Evolutionary conservation across 2,329 filamentous ascomycete genomes (phyloP), one percentile per base, ranked within the genome.

Genomic region (Metarhizium album): DNA sequence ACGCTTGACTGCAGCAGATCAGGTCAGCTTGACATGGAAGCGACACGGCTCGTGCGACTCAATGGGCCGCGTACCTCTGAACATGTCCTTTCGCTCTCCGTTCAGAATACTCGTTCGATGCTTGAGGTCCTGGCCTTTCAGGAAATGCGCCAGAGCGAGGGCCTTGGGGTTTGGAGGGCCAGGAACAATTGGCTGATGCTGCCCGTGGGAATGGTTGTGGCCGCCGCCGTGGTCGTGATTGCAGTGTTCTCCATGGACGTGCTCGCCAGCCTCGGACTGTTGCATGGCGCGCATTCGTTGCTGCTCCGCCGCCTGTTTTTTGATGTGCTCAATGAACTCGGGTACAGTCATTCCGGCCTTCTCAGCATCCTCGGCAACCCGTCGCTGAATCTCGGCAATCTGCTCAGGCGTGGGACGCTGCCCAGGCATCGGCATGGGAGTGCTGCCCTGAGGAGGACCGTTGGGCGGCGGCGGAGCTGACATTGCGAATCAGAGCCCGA

Each of bases 11-110:
- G 57, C 58, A 16, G n/a, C 7, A 31, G 27, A n/a, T 16, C 33
- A 18, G 23, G 16, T 51, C 4, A 42, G 49, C 29, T 14, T 16
- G 4, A 43, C n/a, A 43, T 23, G 16, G 7, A 22, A 42, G 18
- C 6, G n/a, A 13, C 6, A 5, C 18, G 4, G 6, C 14, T 18
- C 8, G 4, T 43, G 22, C 11, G 24, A 6, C 20, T 24, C 40
- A 14, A 24, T 2, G 4, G 7, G 13, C 29, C 22, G 54, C 64
- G 47, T 74, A 91, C 89, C 90, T 77, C 85, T 86, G 70, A 98
- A 97, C 87, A 98, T 94, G 58, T 98, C 91, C 72, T 95, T 97
- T 62, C 93, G 82, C 76, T 96, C 90, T 61, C 93, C 93, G 58
- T 96, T 90, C 57, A 97, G 79, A 57, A 98, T 94, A 66, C 87